Base-by-base conservation (phyloP, 2,329 filamentous ascomycete genomes). In the Lecanicillium sp. region DNA sequence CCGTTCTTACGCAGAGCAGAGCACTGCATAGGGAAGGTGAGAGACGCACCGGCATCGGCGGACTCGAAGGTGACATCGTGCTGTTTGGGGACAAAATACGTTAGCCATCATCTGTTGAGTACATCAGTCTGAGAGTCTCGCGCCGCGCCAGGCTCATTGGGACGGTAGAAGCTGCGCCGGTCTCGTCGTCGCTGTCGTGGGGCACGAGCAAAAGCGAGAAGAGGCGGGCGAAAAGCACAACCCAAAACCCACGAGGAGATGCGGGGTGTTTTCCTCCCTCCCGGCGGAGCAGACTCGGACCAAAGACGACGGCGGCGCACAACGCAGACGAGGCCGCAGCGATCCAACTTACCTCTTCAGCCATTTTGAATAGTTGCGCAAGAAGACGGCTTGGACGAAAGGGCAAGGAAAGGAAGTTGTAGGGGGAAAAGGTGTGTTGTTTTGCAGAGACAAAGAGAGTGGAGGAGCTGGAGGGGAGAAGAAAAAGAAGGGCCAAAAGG, bases 1-100 rank as follows among this genome's bases (percentile, higher is more conserved):
- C 92, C 90, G 83, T 94, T 94, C 89, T 98, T 96, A 67, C 92
- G 85, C 78, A 98, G 80, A 60, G 94, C 90, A 74, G 94, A 98
- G 74, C 92, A 98, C 80, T 98, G 92, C 87, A 94, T 94, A 58
- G 92, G 92, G 75, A 65, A 95, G 63, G 92, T 98, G 62, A 74
- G 63, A 55, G 92, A 96, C 59, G 92, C 90, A 71, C 92, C 94
- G 67, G 94, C 89, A 75, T 95, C 88, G 75, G 82, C 87, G 70
- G 80, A 83, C 55, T 95, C 88, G 79, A 96, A 96, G 67, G 67
- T 69, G 54, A 70, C 68, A 59, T 84, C 75, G 66, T 83, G 79
- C 75, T 85, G 54, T 14, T 25, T 6, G 33, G 25, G 28, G 38
- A 40, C 27, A 18, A 19, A 42, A 18, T n/a, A 13, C 7, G 36